Percentiles rank a stretch among this genome's conserved stretches.
Conservation (phyloP, 176 grass and related monocot genomes). For the Alloteropsis semialata region DNA sequence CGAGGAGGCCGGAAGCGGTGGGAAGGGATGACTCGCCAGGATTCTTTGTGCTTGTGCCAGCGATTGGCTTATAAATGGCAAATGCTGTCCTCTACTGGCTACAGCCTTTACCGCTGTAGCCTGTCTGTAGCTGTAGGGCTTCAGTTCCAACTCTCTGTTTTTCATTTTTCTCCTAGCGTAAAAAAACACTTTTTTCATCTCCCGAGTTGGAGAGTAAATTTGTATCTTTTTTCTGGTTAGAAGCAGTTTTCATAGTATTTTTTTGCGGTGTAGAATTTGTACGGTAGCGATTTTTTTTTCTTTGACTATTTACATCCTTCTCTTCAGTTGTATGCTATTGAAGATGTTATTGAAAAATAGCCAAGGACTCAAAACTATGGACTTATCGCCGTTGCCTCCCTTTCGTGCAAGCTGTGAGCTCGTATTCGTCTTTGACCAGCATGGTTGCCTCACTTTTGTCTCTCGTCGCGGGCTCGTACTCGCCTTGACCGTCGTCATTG, state of each 20-base stretch:
- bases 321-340: too few relatives aligned
- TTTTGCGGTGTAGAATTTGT: background rate
- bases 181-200: too few relatives aligned
- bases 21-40: conserved; percentile 28
- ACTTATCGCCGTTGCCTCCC: background rate
- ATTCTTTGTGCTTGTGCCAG: conserved; percentile 50
- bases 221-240: too few relatives aligned
- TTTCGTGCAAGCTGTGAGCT: background rate
- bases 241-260: background rate
- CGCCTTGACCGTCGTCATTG: background rate
- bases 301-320: background rate
- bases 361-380: background rate
- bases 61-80: conserved; percentile 26
- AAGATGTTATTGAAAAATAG: background rate
- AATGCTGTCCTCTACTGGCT: conserved; percentile 21
- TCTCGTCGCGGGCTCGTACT: background rate
- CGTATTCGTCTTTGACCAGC: background rate
- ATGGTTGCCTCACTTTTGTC: background rate
- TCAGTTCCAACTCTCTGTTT: background rate
- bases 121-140: background rate
- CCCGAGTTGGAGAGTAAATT: too few relatives aligned
- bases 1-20: conserved; percentile 40
- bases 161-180: too few relatives aligned
- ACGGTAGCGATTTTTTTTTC: background rate
- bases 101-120: too few relatives aligned